Conservation (phyloP, 2,329 filamentous ascomycete species). For the Ophiognomonia clavigignenti-juglandacearum region DNA sequence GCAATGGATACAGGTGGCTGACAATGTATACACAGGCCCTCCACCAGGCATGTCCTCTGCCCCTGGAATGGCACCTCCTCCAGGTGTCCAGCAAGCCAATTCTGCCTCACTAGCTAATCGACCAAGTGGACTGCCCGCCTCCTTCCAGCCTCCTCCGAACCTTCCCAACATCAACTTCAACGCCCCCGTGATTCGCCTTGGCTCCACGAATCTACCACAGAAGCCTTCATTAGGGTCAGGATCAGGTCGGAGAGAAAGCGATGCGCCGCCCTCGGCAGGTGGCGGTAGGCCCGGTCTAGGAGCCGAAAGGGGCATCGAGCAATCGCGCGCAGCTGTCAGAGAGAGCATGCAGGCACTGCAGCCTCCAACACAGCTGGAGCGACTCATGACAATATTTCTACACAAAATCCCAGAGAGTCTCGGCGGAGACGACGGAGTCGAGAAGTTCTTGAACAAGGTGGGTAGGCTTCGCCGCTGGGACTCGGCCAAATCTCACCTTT, state of each 20-base stretch:
- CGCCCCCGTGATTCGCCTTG: constrained; percentile 90
- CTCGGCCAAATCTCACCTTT: constrained; percentile 53
- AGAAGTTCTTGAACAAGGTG: constrained; percentile 71
- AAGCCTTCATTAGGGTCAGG: constrained; percentile 46
- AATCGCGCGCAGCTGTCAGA: constrained; percentile 60
- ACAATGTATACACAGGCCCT: constrained; percentile 46
- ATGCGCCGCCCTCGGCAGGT: constrained; percentile 32
- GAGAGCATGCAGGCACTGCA: constrained; percentile 68
- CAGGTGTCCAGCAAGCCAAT: constrained; percentile 72
- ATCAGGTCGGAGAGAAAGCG: constrained; percentile 42
- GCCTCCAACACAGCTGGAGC: constrained; percentile 84
- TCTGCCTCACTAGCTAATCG: constrained; percentile 67
- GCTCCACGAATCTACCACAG: constrained; percentile 58
- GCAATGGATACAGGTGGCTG: constrained; percentile 16
- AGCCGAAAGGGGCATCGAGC: constrained; percentile 62
- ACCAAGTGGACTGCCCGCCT: constrained; percentile 73
- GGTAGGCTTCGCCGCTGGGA: constrained; percentile 84
- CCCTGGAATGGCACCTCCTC: constrained; percentile 74
- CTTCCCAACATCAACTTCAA: constrained; percentile 99
- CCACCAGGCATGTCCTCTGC: constrained; percentile 76
- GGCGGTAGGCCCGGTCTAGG: constrained; percentile 44
- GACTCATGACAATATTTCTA: constrained; percentile 85
- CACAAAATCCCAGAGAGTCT: constrained; percentile 77
- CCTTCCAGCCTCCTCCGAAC: constrained; percentile 84
- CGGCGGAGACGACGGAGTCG: constrained; percentile 71